A percentile compares a stretch with the other conserved stretches of the same genome.
Conservation (phyloP, 2,329 filamentous ascomycete genomes). For the Biscogniauxia marginata region DNA sequence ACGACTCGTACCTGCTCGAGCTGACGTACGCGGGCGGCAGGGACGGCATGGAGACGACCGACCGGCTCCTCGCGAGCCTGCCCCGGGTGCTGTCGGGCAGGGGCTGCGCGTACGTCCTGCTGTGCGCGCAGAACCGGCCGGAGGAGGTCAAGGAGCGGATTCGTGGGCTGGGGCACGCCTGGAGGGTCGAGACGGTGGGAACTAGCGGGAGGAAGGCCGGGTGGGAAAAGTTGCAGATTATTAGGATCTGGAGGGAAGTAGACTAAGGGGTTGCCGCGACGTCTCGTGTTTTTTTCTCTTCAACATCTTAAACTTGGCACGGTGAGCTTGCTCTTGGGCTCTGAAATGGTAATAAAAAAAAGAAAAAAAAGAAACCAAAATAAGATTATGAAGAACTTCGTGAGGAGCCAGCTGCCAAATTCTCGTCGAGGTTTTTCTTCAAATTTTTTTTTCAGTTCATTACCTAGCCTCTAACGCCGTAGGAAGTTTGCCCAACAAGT, state of each 20-base stretch:
- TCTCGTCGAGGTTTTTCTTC: slow-evolving; percentile 4
- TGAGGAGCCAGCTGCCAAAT: slow-evolving; percentile 22
- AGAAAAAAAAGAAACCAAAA: slow-evolving; percentile 4
- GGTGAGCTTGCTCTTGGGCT: not conserved
- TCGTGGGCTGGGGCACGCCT: slow-evolving; percentile 49
- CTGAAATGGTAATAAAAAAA: not conserved
- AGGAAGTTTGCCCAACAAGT: slow-evolving; percentile 22
- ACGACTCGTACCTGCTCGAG: slow-evolving; percentile 78
- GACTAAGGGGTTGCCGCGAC: slow-evolving; percentile 8
- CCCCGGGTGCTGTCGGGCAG: slow-evolving; percentile 60
- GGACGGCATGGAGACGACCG: slow-evolving; percentile 93
- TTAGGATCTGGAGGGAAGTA: slow-evolving; percentile 73
- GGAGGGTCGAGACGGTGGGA: slow-evolving; percentile 76
- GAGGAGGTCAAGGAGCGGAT: slow-evolving; percentile 67
- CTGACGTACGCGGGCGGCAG: slow-evolving; percentile 85
- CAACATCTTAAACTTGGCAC: slow-evolving; percentile 2
- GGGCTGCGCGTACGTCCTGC: slow-evolving; percentile 84
- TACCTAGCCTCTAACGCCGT: slow-evolving; percentile 30
- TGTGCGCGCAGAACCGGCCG: slow-evolving; percentile 89
- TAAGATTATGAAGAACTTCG: slow-evolving; percentile 4
- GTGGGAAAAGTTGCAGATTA: slow-evolving; percentile 90
- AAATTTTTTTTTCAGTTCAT: slow-evolving; percentile 16
- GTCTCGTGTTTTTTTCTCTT: slow-evolving; percentile 18
- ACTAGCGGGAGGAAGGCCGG: slow-evolving; percentile 83
- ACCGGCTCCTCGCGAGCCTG: slow-evolving; percentile 70